phyloP scores from a whole-genome alignment of 2,329 filamentous ascomycete genomes.

The Botrytis cinerea region DNA sequence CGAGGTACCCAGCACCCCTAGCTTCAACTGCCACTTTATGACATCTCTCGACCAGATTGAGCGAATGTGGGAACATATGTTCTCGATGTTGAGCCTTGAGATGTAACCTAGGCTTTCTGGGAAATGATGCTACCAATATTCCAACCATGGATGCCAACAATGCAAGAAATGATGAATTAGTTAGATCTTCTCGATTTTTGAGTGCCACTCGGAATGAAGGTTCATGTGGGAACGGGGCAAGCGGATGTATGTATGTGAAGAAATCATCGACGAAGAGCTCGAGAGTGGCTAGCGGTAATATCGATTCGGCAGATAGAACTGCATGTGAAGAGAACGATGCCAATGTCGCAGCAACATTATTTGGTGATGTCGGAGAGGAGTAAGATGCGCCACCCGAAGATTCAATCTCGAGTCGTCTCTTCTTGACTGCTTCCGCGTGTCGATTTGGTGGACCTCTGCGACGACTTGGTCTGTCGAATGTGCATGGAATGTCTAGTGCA shows the following conservation, averaged over 20 bases:
- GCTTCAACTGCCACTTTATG: conserved; percentile 68
- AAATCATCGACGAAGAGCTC: conserved; percentile 76
- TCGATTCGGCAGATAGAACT: conserved; percentile 64
- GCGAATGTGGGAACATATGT: conserved; percentile 66
- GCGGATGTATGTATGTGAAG: conserved; percentile 78
- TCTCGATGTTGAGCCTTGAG: conserved; percentile 67
- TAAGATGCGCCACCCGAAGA: conserved; percentile 30
- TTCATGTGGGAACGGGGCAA: conserved; percentile 77
- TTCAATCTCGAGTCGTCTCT: conserved; percentile 51
- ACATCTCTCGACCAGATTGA: conserved; percentile 70
- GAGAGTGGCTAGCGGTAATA: conserved; percentile 68
- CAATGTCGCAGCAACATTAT: conserved; percentile 40
- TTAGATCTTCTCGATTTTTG: conserved; percentile 64
- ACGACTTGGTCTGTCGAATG: conserved; percentile 63
- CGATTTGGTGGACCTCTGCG: conserved; percentile 66
- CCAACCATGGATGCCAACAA: conserved; percentile 75
- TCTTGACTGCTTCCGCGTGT: conserved; percentile 68
- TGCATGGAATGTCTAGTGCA: conserved; percentile 66
- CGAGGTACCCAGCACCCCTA: conserved; percentile 60
- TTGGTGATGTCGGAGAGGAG: conserved; percentile 39
- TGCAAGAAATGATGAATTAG: conserved; percentile 67
- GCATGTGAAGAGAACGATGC: conserved; percentile 41
- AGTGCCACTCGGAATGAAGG: conserved; percentile 74
- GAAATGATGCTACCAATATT: conserved; percentile 73
- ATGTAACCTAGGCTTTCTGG: conserved; percentile 68